Conservation (phyloP, 495 filamentous ascomycete genomes). For the Penicillium antarcticum region DNA sequence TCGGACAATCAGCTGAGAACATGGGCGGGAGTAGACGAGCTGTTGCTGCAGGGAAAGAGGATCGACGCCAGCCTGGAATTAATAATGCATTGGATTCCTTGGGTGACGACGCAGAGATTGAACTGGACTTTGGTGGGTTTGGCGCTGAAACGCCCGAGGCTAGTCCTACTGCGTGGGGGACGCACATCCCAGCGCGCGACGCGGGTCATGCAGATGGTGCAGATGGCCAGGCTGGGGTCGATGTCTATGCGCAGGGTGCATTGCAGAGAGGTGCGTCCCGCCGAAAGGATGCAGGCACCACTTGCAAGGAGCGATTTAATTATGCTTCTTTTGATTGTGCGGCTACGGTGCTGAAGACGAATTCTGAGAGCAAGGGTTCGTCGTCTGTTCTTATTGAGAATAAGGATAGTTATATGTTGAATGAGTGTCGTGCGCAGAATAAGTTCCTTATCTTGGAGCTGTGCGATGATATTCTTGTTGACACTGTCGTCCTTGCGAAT, state of each 20-base stretch:
- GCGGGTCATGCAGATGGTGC: conserved; percentile 24
- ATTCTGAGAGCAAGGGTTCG: conserved; percentile 74
- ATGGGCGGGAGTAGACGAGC: conserved; percentile 47
- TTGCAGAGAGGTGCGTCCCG: conserved; percentile 48
- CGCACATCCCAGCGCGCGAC: conserved; percentile 29
- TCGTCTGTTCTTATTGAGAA: conserved; percentile 90
- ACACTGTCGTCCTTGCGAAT: conserved; percentile 93
- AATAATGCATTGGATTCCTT: conserved; percentile 68
- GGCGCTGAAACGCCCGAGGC: conserved; percentile 41
- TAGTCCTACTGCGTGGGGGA: conserved; percentile 35
- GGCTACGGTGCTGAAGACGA: conserved; percentile 89
- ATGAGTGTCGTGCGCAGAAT: conserved; percentile 80
- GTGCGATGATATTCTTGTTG: conserved; percentile 89
- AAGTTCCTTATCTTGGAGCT: conserved; percentile 92
- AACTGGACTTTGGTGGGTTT: conserved; percentile 80
- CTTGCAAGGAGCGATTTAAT: conserved; percentile 92
- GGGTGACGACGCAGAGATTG: conserved; percentile 88
- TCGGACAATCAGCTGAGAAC: conserved; percentile 77
- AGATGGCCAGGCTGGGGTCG: conserved; percentile 19
- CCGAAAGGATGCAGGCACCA: conserved; percentile 90
- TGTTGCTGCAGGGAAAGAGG: conserved; percentile 37
- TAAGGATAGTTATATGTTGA: conserved; percentile 98
- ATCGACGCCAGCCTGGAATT: conserved; percentile 50
- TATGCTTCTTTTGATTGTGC: conserved; percentile 97
- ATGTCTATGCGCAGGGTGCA: conserved; percentile 26